Evolutionary conservation across 352 stramenopile genomes (phyloP), one percentile per base, ranked within the genome.

Genomic region (Sclerospora graminicola): DNA sequence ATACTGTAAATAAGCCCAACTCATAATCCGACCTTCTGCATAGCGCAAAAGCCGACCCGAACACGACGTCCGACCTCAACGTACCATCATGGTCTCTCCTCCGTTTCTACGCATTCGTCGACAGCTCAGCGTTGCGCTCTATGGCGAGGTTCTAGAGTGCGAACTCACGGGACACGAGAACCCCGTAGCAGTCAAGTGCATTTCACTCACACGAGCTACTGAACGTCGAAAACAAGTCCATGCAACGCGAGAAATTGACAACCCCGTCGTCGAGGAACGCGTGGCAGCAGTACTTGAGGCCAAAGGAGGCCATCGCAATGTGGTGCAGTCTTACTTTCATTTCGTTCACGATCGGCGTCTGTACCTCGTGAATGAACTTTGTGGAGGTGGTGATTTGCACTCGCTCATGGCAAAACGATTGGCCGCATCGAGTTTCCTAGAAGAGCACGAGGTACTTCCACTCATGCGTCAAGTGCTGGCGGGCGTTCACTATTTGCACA

Each of bases 361-460:
- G 9, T 61, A 57, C 23, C 36, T 84, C 2, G 66, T 84, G 10
- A 66, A 69, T 31, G 74, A 87, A 24, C 64, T 78, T 26, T 84
- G 69, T 30, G 19, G 7, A 0, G 54, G 42, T 9, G 69, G 74
- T n/a, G 74, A 84, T 27, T 37, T 86, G 0, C 67, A 68, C 53
- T 45, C 53, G 8, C 48, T 63, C 11, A 19, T 76, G 9, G 24
- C 41, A 2, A 32, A 24, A 20, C 35, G 33, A 40, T 8, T 47
- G 16, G 33, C 32, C 16, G 30, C 42, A 9, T 23, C 57, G 10
- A 28, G 9, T 0, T 51, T 41, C 4, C 30, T 75, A 4, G 33
- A 45, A 8, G 46, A 62, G 7, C 18, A 49, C 16, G 51, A 72
- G 18, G 61, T 64, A n/a, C 37, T 69, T n/a, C 6, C 31, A 2